Evolutionary conservation across 2,329 filamentous ascomycete genomes (phyloP).

Genomic region (Nothophoma quercina): DNA sequence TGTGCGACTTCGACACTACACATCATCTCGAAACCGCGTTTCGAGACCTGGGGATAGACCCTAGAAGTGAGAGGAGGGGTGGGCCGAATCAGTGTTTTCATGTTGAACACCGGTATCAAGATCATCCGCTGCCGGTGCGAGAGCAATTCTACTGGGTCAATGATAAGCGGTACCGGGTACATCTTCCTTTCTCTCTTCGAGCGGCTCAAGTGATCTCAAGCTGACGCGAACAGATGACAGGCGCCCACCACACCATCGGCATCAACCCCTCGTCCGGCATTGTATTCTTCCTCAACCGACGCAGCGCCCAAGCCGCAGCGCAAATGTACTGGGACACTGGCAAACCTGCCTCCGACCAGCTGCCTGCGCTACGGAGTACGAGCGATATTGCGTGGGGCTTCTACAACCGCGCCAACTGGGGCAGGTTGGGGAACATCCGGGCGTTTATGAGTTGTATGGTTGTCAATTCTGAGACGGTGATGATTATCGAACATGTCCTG

Average conservation of each 20-base stretch:
- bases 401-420: constrained; percentile 12
- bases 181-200: not conserved
- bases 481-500: constrained; percentile 17
- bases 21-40: constrained; percentile 4
- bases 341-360: constrained; percentile 1
- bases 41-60: constrained; percentile 15
- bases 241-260: constrained; percentile 17
- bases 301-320: constrained; percentile 4
- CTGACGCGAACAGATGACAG: constrained; percentile 9
- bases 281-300: constrained; percentile 11
- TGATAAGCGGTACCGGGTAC: constrained; percentile 17
- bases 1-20: constrained; percentile 10
- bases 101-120: constrained; percentile 11
- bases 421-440: constrained; percentile 9
- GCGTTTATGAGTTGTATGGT: constrained; percentile 20
- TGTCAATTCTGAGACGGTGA: constrained; percentile 12
- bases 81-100: constrained; percentile 21
- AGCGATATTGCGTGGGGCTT: constrained; percentile 32
- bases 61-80: constrained; percentile 2
- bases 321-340: constrained; percentile 2
- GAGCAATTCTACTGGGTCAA: constrained; percentile 23
- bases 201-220: no score
- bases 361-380: constrained; percentile 19
- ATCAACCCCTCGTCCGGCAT: constrained; percentile 14
- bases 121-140: not conserved